phyloP scores from a whole-genome alignment of 108 stramenopile species.

The Cyclotella cryptica region DNA sequence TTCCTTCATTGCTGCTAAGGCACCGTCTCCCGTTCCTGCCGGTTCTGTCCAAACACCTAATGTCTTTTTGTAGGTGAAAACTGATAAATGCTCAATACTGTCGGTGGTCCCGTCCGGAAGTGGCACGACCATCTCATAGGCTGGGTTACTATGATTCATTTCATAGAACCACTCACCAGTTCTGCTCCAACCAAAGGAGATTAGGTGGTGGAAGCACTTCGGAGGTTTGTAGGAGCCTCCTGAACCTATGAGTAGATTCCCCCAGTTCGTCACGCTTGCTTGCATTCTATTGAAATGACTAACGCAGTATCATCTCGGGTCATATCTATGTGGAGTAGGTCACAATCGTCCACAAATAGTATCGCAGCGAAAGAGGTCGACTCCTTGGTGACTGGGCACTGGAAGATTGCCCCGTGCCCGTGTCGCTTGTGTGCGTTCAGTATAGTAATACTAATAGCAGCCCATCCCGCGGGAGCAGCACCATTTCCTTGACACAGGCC shows the following conservation, averaged over 20 bases:
- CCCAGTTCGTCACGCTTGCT: not conserved
- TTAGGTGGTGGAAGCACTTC: conserved; percentile 20
- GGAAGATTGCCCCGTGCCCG: conserved; percentile 5
- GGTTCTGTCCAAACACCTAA: conserved; percentile 12
- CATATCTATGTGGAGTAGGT: conserved; percentile 13
- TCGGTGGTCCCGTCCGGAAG: not conserved
- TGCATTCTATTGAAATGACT: not conserved
- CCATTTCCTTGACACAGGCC: conserved; percentile 22
- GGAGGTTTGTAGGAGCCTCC: conserved; percentile 15
- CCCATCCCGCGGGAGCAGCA: not conserved
- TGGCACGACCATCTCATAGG: conserved; percentile 1
- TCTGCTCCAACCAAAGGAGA: conserved; percentile 3
- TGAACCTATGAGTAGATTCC: conserved; percentile 1
- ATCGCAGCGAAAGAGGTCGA: not conserved
- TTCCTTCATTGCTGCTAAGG: not conserved
- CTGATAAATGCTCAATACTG: not conserved
- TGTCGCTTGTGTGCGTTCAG: conserved; percentile 10
- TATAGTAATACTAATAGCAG: conserved; percentile 17
- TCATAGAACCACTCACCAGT: conserved; percentile 14
- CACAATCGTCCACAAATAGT: conserved; percentile 10
- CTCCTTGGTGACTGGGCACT: not conserved
- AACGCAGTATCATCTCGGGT: not conserved
- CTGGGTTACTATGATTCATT: not conserved
- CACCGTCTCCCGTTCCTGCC: not conserved
- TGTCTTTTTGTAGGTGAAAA: not conserved